Conservation (phyloP, 2,329 filamentous ascomycete genomes). For the Xylariales sp. region DNA sequence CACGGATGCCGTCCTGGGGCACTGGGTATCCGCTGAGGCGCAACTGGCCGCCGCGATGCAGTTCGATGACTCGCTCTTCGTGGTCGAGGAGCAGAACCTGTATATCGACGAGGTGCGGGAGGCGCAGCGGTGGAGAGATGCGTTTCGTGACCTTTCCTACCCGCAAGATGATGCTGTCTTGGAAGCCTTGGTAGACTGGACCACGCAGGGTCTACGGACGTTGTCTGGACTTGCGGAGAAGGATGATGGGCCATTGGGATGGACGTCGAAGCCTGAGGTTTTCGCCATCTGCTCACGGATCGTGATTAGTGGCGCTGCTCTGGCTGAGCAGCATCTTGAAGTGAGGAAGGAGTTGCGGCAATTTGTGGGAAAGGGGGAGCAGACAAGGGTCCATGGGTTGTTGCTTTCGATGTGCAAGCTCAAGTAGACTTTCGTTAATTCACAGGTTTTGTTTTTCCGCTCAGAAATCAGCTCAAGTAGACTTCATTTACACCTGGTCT, state of each 20-base stretch:
- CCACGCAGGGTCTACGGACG: slow-evolving; percentile 40
- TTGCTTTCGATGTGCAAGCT: slow-evolving; percentile 21
- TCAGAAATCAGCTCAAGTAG: too few relatives aligned
- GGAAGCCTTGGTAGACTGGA: slow-evolving; percentile 40
- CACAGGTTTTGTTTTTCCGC: background rate
- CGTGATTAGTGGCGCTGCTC: slow-evolving; percentile 33
- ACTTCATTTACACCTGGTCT: too few relatives aligned
- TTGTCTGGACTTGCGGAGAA: slow-evolving; percentile 29
- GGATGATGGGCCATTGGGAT: slow-evolving; percentile 65
- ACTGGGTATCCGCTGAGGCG: slow-evolving; percentile 26
- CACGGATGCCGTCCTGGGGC: slow-evolving; percentile 10
- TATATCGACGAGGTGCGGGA: slow-evolving; percentile 81
- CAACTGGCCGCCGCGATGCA: slow-evolving; percentile 43
- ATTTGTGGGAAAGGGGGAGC: slow-evolving; percentile 18
- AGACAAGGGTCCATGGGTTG: slow-evolving; percentile 20
- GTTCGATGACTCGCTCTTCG: slow-evolving; percentile 69
- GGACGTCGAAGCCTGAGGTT: slow-evolving; percentile 62
- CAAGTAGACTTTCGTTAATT: background rate
- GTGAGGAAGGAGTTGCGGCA: slow-evolving; percentile 16
- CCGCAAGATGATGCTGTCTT: slow-evolving; percentile 18
- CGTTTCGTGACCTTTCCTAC: slow-evolving; percentile 31
- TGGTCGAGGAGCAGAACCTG: slow-evolving; percentile 89
- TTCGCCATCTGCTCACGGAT: slow-evolving; percentile 56
- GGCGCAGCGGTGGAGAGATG: slow-evolving; percentile 59
- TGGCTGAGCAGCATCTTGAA: slow-evolving; percentile 18